Evolutionary conservation across 2,329 filamentous ascomycete species (phyloP).

Genomic region (Fusarium musae): DNA sequence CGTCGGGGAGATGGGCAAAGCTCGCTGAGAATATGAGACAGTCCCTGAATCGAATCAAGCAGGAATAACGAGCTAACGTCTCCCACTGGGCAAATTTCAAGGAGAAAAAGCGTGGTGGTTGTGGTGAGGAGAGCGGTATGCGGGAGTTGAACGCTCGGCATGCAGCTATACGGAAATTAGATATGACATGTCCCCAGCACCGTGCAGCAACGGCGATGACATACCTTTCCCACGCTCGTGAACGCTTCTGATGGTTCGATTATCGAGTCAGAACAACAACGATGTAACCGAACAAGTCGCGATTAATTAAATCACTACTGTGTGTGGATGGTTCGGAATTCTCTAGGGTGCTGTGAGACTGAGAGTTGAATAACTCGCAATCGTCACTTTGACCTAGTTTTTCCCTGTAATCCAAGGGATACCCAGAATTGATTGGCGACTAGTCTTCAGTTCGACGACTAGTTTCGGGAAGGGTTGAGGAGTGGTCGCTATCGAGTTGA

Average conservation of each 20-base stretch:
- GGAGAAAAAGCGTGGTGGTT: slow-evolving; percentile 54
- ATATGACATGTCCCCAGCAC: slow-evolving; percentile 24
- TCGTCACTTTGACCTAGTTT: slow-evolving; percentile 27
- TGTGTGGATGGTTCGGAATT: slow-evolving; percentile 12
- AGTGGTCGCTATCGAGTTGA: slow-evolving; percentile 41
- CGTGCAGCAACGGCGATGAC: slow-evolving; percentile 19
- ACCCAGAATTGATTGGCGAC: slow-evolving; percentile 48
- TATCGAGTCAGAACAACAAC: slow-evolving; percentile 10
- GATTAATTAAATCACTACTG: slow-evolving; percentile 16
- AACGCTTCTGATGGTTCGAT: slow-evolving; percentile 22
- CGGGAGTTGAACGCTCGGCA: slow-evolving; percentile 49
- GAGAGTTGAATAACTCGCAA: slow-evolving; percentile 26
- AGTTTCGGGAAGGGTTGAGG: slow-evolving; percentile 52
- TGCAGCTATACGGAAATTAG: slow-evolving; percentile 51
- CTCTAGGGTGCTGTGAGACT: slow-evolving; percentile 11
- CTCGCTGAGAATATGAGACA: slow-evolving; percentile 57
- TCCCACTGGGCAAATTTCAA: slow-evolving; percentile 64
- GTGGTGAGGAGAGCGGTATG: slow-evolving; percentile 54
- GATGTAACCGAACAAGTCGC: slow-evolving; percentile 11
- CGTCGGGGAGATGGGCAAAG: slow-evolving; percentile 54
- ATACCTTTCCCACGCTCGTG: slow-evolving; percentile 43
- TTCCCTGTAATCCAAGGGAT: slow-evolving; percentile 47
- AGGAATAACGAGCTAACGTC: slow-evolving; percentile 74
- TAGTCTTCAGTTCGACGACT: slow-evolving; percentile 32
- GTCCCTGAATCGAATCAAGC: slow-evolving; percentile 59